Evolutionary conservation across 192 early-diverging fungal genomes (phyloP), one percentile per base, ranked within the genome.

Genomic region (Coemansia sp.): DNA sequence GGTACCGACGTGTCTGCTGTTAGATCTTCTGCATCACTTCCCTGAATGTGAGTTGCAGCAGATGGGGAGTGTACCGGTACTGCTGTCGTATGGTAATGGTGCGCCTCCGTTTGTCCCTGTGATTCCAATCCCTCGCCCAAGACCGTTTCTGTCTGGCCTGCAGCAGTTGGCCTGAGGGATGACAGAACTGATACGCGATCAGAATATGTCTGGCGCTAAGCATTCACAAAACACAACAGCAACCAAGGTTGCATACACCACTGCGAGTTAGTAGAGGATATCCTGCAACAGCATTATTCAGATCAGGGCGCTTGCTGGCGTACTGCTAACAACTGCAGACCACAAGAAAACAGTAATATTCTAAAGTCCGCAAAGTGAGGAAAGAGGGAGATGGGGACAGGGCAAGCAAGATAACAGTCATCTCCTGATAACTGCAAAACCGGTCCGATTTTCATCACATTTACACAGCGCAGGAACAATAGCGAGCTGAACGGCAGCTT

Each of bases 201-300:
- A 25, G 76, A 79, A 59, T 82, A 82, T n/a, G 81, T 82, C 52
- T 82, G 74, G 25, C 80, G 66, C 80, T 82, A 81, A 56, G 37
- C 14, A 26, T 49, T 49, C 48, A n/a, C 41, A 45, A 45, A 45
- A 45, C 5, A 12, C 14, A n/a, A 45, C 14, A 45, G 16, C 41
- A 45, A 35, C 31, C 31, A 0, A 0, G 31, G 31, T 35, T 35
- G 31, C 31, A 35, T 35, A 35, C 31, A 7, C 31, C 31, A 35
- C 31, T 35, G 31, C 8, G 31, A 35, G 31, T 49, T 49, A 49
- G 48, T 17, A 19, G 3, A 17, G 19, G 4, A 49, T 49, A 49
- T 8, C 19, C 12, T 8, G 19, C 17, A 7, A 19, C 48, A 49
- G 48, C 19, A 19, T 16, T 17, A 2, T 8, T 6, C 48, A 17